Evolutionary conservation across 768 basidiomycete species (phyloP), one percentile per base, ranked within the genome.

Genomic region (Boletus reticuloceps): DNA sequence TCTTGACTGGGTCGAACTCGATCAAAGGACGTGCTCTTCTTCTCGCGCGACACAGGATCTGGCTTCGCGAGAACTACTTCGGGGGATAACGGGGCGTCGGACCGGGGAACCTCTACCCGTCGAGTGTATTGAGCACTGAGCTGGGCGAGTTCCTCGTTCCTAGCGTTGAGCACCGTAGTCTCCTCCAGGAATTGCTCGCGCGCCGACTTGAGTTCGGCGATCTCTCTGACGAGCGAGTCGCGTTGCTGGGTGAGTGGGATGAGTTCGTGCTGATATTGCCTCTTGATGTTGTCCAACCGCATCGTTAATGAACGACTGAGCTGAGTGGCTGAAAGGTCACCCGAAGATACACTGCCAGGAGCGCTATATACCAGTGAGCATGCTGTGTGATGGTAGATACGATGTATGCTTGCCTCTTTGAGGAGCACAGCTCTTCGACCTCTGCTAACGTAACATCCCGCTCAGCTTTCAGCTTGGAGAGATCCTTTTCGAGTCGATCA

Each of bases 371-470:
- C 43, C 55, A 2, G 49, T 68, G 51, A 72, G 58, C 14, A 20
- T 51, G 66, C 64, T 60, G 63, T 69, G 57, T 37, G 45, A 34
- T 22, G 12, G 46, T 34, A 44, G 60, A 53, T 58, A 37, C 47
- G 14, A 40, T 29, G 51, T 17, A 44, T 47, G 47, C 79, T 47
- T 62, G 94, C 94, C 81, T 84, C 67, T 84, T 90, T 0, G 81
- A 81, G 19, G 81, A 82, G 19, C 85, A 82, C 34, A 99, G 77
- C 72, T 98, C 94, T 66, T 96, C 94, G 37, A 98, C 84, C 70
- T 99, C 96, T 1, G 94, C 94, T 54, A 98, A 72, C 12, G 91
- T 82, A 75, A 98, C 82, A 63, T 98, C 97, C 31, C 96, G 80
- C 69, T 99, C 91, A 0, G 86, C 91, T 66, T 84, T 88, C 51